These are phyloP conservation scores for Eruca vesicaria DNA, from an alignment of 441 rosid genomes.

Conservation along the genomic window DNA sequence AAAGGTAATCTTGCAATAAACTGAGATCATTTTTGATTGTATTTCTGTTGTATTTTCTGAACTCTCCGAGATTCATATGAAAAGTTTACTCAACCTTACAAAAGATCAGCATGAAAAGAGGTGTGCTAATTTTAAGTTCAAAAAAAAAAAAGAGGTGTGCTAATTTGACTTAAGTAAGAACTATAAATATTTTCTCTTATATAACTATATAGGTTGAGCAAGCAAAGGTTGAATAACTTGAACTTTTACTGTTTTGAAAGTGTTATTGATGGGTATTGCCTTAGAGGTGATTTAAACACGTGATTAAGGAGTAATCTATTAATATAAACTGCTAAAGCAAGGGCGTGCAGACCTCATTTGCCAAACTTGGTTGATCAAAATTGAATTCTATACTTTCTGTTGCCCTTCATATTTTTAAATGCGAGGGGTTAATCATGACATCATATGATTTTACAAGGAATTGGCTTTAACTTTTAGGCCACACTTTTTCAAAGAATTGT, in stretches of 20 bases:
- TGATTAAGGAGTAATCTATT: background rate
- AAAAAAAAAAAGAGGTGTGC: background rate
- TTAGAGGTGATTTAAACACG: background rate
- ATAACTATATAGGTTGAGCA: no score
- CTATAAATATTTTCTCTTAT: no score
- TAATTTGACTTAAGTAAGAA: background rate
- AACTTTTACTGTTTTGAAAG: background rate
- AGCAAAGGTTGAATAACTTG: background rate
- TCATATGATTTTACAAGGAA: background rate
- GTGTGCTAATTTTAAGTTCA: background rate
- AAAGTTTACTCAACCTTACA: no score
- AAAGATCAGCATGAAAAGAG: background rate
- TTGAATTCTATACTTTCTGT: background rate
- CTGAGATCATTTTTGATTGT: no score
- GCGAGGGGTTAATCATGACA: conserved; percentile 1
- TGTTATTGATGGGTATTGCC: background rate
- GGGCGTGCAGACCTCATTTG: background rate
- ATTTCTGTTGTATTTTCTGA: no score
- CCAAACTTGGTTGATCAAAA: background rate
- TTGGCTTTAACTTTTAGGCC: background rate
- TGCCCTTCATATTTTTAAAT: background rate
- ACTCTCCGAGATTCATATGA: no score
- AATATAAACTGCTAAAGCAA: conserved; percentile 3
- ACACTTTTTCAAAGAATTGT: background rate
- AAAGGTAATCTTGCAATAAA: no score